Base-by-base conservation (phyloP, 2,329 filamentous ascomycete species). In the Aureobasidium namibiae region DNA sequence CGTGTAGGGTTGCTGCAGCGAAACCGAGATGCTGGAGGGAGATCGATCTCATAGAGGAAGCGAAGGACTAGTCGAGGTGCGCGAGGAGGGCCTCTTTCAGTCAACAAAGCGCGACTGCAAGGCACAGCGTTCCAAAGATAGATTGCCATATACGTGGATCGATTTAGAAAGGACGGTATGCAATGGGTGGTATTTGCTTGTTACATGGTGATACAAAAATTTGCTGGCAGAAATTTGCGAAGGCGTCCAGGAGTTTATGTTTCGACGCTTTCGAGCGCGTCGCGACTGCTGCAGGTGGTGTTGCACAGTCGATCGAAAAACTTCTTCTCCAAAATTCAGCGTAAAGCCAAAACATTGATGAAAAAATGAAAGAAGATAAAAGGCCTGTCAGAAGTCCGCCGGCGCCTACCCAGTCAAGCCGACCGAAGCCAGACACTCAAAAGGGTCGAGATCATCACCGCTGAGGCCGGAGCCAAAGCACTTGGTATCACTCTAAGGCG, bases 401-500 rank as follows among this genome's bases (percentile, higher is more conserved):
- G 56, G 58, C 50, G 50, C 62, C 62, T 59, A 62, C 62, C 56
- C 62, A 59, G 31, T 38, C 62, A 53, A 58, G 52, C 50, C 59
- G 62, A 56, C 61, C 62, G 61, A 63, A 63, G 61, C 59, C 62
- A 62, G 56, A 61, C 58, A 44, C 56, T 54, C 60, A 38, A 48
- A 45, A 56, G 61, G 53, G 61, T 59, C 61, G 59, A 63, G 62
- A 63, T 63, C 62, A 63, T 63, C 52, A 59, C 62, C 62, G 60
- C 53, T 49, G 39, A 39, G 36, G 24, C 58, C 41, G 42, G 33
- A 39, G 56, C 59, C 31, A 41, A 44, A 33, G 59, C 44, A 62
- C 59, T 50, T 49, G 63, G 81, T 76, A 87, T 92, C 89, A 94
- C 89, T 91, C 88, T 89, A 84, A 86, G 87, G 87, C 78, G 81